Conservation (phyloP, 2,329 filamentous ascomycete genomes). For the Chrysoporthe austroafricana region DNA sequence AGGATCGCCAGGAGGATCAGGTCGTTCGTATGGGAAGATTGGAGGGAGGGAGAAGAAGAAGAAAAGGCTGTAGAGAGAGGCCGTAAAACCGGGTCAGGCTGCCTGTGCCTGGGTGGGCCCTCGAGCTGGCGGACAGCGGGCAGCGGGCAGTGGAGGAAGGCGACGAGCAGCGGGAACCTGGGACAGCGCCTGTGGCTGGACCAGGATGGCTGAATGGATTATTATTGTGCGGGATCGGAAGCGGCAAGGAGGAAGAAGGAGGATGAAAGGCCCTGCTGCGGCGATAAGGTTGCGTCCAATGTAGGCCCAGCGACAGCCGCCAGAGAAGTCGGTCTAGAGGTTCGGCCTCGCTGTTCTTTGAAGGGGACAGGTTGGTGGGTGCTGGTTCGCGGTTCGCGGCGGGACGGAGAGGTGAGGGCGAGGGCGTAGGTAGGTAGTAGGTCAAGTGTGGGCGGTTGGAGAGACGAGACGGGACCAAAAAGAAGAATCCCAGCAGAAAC, state of each 20-base stretch:
- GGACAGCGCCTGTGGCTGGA: background rate
- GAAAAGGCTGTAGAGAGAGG: slow-evolving; percentile 8
- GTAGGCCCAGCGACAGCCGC: slow-evolving; percentile 9
- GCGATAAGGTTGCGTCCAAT: background rate
- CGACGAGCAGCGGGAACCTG: background rate
- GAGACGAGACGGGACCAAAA: slow-evolving; percentile 12
- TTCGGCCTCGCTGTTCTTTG: background rate
- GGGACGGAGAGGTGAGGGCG: background rate
- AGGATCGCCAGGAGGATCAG: slow-evolving; percentile 24
- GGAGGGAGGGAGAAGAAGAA: slow-evolving; percentile 10
- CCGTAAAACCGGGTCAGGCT: slow-evolving; percentile 6
- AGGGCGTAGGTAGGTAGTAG: background rate
- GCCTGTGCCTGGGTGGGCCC: slow-evolving; percentile 4
- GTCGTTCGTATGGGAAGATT: slow-evolving; percentile 17
- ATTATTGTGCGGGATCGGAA: slow-evolving; percentile 15
- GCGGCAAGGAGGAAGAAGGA: slow-evolving; percentile 7
- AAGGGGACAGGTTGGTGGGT: background rate
- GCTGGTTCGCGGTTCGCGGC: background rate
- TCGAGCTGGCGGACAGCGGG: slow-evolving; percentile 1
- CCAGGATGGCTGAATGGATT: slow-evolving; percentile 6
- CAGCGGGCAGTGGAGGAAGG: background rate
- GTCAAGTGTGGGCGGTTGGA: slow-evolving; percentile 4
- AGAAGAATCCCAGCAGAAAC: background rate
- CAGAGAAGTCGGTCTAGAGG: background rate
- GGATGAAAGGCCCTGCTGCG: slow-evolving; percentile 6